Base-by-base conservation (phyloP, 371 early-diverging fungal species). In the Mortierella sp. region DNA sequence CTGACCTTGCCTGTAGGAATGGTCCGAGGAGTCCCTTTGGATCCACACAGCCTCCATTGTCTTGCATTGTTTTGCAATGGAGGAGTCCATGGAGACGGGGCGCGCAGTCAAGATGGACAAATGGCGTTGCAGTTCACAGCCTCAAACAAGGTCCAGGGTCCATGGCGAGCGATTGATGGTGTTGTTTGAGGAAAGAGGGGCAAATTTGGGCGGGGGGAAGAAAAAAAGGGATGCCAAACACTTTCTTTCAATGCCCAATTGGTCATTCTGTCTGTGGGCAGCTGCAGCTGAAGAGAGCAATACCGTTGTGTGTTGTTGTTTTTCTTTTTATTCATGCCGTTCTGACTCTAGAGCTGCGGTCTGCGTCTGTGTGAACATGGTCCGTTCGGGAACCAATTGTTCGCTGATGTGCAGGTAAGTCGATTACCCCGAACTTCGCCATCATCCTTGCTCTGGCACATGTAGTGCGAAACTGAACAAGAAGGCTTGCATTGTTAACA, bases 261-360 rank as follows among this genome's bases (percentile, higher is more conserved):
- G 37, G 39, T 12, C 40, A 12, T 2, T 39, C 14, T 54, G 54
- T 54, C 54, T 54, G 54, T 54, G 54, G 54, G 54, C 39, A 16
- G 8, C 24, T 54, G 54, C 54, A 54, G 40, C 44, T 43, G 44
- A 10, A 34, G 34, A 34, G 34, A n/a, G n/a, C n/a, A n/a, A n/a
- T n/a, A n/a, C 34, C 34, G 34, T 34, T 34, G 37, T 52, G 21
- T 31, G 13, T 52, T 49, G 29, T 1, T 12, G 34, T 50, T 7
- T 28, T 5, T 50, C 8, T 50, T 27, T 8, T 50, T 24, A 31
- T 21, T 1, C 53, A n/a, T n/a, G 37, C n/a, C 39, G 7, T 14
- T 19, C 44, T 43, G 44, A 43, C n/a, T 16, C 14, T 10, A 39
- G 14, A 14, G 10, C 39, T 14, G 39, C 39, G 5, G 5, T 16